Evolutionary conservation across 75 land plant species (phyloP).

Genomic region (Picea glauca): DNA sequence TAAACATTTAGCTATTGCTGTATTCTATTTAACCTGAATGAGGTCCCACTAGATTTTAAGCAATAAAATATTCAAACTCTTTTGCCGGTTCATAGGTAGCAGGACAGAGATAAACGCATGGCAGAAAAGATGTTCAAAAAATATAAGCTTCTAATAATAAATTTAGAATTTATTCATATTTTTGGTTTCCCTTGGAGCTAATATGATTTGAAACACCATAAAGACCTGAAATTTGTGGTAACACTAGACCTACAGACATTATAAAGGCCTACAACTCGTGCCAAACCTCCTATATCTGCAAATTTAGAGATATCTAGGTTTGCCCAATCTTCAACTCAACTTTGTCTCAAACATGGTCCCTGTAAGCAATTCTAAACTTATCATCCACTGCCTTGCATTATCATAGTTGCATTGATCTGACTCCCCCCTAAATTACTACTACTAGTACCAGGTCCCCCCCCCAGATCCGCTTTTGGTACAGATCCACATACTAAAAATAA

Average conservation of each 20-base stretch:
- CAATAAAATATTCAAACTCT: neutral
- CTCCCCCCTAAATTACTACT: neutral
- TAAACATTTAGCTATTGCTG: neutral
- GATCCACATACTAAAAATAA: too few relatives aligned
- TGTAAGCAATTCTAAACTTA: neutral
- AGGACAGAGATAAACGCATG: neutral
- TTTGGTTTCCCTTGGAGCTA: neutral
- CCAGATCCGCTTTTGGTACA: too few relatives aligned
- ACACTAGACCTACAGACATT: neutral
- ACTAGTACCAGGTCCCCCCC: too few relatives aligned
- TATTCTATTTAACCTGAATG: neutral
- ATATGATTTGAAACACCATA: neutral
- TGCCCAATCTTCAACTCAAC: neutral
- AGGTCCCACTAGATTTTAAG: neutral
- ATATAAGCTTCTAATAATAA: neutral
- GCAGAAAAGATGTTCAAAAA: neutral
- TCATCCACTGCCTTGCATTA: neutral
- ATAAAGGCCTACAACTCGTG: neutral
- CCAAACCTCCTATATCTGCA: neutral
- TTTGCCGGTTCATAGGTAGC: neutral
- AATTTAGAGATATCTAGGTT: neutral
- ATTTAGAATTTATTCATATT: neutral
- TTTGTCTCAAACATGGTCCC: neutral
- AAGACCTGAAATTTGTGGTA: neutral
- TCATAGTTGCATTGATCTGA: neutral